Conservation (phyloP, 306 rosid species). For the Dalbergia cultrata region DNA sequence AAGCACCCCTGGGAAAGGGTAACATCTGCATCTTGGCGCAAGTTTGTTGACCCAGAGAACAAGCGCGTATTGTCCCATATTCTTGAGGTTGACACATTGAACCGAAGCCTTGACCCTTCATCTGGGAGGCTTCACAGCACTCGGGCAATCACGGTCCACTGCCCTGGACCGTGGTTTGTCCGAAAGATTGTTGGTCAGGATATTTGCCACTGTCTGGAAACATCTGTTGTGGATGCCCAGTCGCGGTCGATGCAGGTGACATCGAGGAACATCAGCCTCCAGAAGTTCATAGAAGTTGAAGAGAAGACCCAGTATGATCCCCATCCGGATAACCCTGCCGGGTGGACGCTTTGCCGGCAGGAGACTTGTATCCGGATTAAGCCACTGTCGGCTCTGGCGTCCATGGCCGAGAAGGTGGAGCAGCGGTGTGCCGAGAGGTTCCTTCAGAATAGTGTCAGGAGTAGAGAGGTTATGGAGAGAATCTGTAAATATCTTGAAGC, state of each 20-base stretch:
- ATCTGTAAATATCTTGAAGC: slow-evolving; percentile 94
- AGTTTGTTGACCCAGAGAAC: slow-evolving; percentile 86
- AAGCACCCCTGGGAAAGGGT: slow-evolving; percentile 98
- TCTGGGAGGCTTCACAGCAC: slow-evolving; percentile 78
- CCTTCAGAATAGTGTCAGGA: slow-evolving; percentile 82
- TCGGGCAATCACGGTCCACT: slow-evolving; percentile 78
- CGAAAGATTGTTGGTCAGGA: slow-evolving; percentile 85
- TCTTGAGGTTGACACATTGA: slow-evolving; percentile 87
- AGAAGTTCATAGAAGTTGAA: slow-evolving; percentile 81
- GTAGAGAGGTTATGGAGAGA: slow-evolving; percentile 97
- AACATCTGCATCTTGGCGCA: slow-evolving; percentile 91
- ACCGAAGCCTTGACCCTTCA: slow-evolving; percentile 58
- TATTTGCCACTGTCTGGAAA: slow-evolving; percentile 82
- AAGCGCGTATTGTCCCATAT: slow-evolving; percentile 76
- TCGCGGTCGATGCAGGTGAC: slow-evolving; percentile 69
- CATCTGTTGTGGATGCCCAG: slow-evolving; percentile 70
- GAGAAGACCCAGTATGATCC: slow-evolving; percentile 80
- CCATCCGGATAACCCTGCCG: slow-evolving; percentile 69
- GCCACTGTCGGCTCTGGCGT: slow-evolving; percentile 84
- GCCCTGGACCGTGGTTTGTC: slow-evolving; percentile 90
- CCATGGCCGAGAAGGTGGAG: slow-evolving; percentile 93
- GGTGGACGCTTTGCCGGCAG: slow-evolving; percentile 86
- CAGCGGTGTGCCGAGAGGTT: slow-evolving; percentile 84
- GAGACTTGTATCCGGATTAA: slow-evolving; percentile 80
- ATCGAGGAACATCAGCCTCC: slow-evolving; percentile 72